phyloP scores from a whole-genome alignment of 2,329 filamentous ascomycete species.

The Paraphoma chrysanthemicola region DNA sequence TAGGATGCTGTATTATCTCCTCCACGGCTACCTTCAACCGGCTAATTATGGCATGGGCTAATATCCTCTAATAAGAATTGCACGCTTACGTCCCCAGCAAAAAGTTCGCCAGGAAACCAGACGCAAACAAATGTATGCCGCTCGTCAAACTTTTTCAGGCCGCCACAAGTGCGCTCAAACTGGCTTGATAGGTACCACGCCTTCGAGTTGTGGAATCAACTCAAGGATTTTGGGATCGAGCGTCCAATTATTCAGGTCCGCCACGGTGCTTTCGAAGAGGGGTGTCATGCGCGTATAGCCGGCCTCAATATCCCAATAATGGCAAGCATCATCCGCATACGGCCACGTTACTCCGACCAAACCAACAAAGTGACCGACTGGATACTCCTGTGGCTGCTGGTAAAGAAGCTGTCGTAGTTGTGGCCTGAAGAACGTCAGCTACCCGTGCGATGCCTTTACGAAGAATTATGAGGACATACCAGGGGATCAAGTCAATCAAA shows the following conservation, averaged over 20 bases:
- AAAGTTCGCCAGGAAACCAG: background rate
- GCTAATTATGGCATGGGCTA: background rate
- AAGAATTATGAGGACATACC: conserved; percentile 24
- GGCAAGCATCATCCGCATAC: conserved; percentile 45
- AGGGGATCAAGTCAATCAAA: conserved; percentile 43
- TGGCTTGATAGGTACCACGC: conserved; percentile 34
- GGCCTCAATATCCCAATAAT: conserved; percentile 46
- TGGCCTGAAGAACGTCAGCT: conserved; percentile 35
- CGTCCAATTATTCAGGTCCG: conserved; percentile 42
- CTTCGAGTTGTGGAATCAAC: conserved; percentile 41
- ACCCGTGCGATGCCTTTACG: background rate
- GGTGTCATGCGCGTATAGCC: conserved; percentile 43
- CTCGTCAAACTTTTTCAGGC: background rate
- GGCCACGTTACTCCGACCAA: conserved; percentile 40
- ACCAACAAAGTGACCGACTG: conserved; percentile 35
- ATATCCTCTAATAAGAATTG: background rate
- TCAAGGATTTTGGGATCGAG: conserved; percentile 44
- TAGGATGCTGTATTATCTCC: conserved; percentile 6
- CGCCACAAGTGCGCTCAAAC: conserved; percentile 4
- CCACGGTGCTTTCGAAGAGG: conserved; percentile 41
- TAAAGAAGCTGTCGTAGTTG: conserved; percentile 43
- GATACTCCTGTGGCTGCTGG: conserved; percentile 39
- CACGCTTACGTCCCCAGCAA: background rate
- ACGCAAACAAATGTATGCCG: background rate
- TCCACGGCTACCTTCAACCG: background rate